Evolutionary conservation across 306 rosid species (phyloP).

Genomic region (Lathyrus oleraceus): DNA sequence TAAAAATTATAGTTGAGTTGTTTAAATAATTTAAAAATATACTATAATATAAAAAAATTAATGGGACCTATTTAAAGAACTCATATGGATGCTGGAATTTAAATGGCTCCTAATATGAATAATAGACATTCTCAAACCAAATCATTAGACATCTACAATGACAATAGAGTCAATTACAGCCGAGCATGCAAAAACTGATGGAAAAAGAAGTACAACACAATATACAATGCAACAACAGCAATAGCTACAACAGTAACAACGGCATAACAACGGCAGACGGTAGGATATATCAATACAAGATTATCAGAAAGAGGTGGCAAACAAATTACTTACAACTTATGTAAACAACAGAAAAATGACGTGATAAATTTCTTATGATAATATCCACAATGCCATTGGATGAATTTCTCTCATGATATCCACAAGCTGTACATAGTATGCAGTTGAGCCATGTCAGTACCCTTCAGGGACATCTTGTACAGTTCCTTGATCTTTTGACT

Average conservation of each 20-base stretch:
- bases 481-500: slow-evolving; percentile 77
- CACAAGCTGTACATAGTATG: slow-evolving; percentile 67
- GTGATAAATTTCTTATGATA: slow-evolving; percentile 30
- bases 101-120: background rate
- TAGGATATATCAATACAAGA: background rate
- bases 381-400: slow-evolving; percentile 58
- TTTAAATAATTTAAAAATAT: too few relatives aligned
- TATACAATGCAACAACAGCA: background rate
- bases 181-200: background rate
- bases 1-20: too few relatives aligned
- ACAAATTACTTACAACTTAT: slow-evolving; percentile 1
- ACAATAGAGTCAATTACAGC: background rate
- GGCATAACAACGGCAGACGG: background rate
- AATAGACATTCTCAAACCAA: background rate
- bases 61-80: too few relatives aligned
- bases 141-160: background rate
- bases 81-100: too few relatives aligned
- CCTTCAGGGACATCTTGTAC: slow-evolving; percentile 74
- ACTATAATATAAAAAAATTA: too few relatives aligned
- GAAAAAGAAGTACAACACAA: background rate
- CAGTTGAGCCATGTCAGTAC: slow-evolving; percentile 54
- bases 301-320: slow-evolving; percentile 8
- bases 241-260: background rate
- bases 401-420: slow-evolving; percentile 47
- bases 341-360: slow-evolving; percentile 2